Conservation (phyloP, 169 alveolate genomes). For the Cytauxzoon felis region DNA sequence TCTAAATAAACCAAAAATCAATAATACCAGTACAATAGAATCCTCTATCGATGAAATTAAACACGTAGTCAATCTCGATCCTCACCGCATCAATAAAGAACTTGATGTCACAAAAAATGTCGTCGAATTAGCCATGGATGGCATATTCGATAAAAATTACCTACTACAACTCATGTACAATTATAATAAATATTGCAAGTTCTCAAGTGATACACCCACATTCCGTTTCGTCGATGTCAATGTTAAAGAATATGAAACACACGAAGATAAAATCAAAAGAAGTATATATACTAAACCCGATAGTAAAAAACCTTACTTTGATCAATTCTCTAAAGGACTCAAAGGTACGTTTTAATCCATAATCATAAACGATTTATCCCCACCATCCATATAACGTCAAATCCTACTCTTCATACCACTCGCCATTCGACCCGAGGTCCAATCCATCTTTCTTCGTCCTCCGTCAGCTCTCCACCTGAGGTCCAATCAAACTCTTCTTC, state of each 20-base stretch:
- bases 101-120: slow-evolving; percentile 18
- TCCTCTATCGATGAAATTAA: no score
- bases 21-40: no score
- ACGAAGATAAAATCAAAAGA: slow-evolving; percentile 10
- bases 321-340: background rate
- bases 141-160: slow-evolving; percentile 31
- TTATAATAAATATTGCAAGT: slow-evolving; percentile 9
- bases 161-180: slow-evolving; percentile 34
- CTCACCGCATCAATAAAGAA: background rate
- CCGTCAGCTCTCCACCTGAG: no score
- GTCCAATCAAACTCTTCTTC: no score
- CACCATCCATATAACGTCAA: no score
- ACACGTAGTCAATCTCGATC: no score
- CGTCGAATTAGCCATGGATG: slow-evolving; percentile 18
- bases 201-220: slow-evolving; percentile 4
- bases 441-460: no score
- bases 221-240: slow-evolving; percentile 16
- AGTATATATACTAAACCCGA: background rate
- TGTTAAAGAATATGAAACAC: slow-evolving; percentile 7
- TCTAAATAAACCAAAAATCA: no score
- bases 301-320: background rate
- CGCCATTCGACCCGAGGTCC: no score
- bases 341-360: no score
- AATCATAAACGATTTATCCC: no score
- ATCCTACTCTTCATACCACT: no score